Percentiles rank a stretch among this genome's conserved stretches.
Conservation (phyloP, 1,284 basidiomycete genomes). For the Kalmanozyma brasiliensis region DNA sequence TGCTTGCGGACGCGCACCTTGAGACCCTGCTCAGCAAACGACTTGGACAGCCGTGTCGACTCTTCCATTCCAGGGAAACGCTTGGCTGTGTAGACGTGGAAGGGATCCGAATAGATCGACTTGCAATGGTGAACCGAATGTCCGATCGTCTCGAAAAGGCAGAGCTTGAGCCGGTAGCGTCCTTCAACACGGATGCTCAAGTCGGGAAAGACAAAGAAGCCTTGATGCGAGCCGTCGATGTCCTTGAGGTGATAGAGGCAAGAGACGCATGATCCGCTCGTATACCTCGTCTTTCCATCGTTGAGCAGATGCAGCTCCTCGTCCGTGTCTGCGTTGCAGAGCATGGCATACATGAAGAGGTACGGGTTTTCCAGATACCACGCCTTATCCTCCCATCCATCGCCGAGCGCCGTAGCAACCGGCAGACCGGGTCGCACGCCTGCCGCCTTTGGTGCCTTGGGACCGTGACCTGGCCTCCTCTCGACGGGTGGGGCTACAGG, state of each 20-base stretch:
- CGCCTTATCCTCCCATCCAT: constrained; percentile 65
- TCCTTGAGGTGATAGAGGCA: constrained; percentile 95
- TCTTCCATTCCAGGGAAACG: constrained; percentile 65
- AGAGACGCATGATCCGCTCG: constrained; percentile 88
- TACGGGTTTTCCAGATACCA: constrained; percentile 66
- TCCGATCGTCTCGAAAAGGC: constrained; percentile 84
- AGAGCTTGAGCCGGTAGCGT: constrained; percentile 83
- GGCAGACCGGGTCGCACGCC: constrained; percentile 51
- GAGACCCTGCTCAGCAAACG: constrained; percentile 63
- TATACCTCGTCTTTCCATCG: constrained; percentile 89
- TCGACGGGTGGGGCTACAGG: constrained; percentile 40
- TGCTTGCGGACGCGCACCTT: constrained; percentile 66
- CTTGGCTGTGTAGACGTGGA: constrained; percentile 63
- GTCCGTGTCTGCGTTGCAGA: constrained; percentile 70
- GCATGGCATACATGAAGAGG: constrained; percentile 66
- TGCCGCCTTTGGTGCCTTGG: constrained; percentile 23
- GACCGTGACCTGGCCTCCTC: constrained; percentile 31
- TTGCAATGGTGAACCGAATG: constrained; percentile 62
- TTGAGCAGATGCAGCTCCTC: constrained; percentile 92
- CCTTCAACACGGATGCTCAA: constrained; percentile 79
- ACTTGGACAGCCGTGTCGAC: constrained; percentile 57
- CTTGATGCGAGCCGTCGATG: constrained; percentile 80
- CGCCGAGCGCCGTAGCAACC: constrained; percentile 51
- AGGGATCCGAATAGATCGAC: constrained; percentile 61
- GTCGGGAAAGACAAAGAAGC: constrained; percentile 70